A percentile compares a stretch with the other conserved stretches of the same genome.
Evolutionary conservation across 148 eudicot species (phyloP).

Genomic region (Rhododendron kiyosumense): DNA sequence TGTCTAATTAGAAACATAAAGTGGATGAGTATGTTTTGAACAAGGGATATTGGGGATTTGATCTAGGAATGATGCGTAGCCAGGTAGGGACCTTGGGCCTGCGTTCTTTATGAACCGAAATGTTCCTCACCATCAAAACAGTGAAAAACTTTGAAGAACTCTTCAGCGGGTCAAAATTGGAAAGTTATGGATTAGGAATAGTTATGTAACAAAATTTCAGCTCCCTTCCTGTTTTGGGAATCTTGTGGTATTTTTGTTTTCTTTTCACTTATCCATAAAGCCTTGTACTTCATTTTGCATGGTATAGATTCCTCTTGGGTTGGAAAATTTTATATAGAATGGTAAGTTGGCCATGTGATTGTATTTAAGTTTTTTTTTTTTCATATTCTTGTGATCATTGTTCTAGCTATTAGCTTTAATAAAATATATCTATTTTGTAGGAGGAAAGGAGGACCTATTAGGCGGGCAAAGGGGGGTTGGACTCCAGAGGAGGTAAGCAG

Average conservation of each 20-base stretch:
- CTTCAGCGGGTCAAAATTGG: not conserved
- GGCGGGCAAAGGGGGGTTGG: slow-evolving; percentile 99
- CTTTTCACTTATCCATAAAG: not conserved
- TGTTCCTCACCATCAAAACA: not conserved
- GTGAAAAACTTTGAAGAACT: not conserved
- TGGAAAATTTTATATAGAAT: not conserved
- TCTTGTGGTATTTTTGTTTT: not conserved
- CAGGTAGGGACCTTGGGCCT: not conserved
- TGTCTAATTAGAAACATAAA: not conserved
- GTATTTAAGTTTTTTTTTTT: not conserved
- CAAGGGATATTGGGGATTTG: not conserved
- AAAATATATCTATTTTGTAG: slow-evolving; percentile 33
- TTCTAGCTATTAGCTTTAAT: slow-evolving; percentile 1
- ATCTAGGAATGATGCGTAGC: not conserved
- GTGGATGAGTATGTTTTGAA: not conserved
- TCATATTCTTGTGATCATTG: not conserved
- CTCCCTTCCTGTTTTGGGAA: not conserved
- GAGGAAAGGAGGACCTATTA: slow-evolving; percentile 87
- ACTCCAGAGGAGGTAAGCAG: slow-evolving; percentile 84
- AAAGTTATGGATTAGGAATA: not conserved
- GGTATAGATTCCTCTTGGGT: not conserved
- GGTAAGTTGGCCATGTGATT: not conserved
- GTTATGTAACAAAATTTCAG: not conserved
- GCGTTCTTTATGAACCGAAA: not conserved
- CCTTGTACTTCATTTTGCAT: not conserved